Evolutionary conservation across 2,329 filamentous ascomycete genomes (phyloP), one percentile per base, ranked within the genome.

Genomic region (Phaeosphaeria sp.): DNA sequence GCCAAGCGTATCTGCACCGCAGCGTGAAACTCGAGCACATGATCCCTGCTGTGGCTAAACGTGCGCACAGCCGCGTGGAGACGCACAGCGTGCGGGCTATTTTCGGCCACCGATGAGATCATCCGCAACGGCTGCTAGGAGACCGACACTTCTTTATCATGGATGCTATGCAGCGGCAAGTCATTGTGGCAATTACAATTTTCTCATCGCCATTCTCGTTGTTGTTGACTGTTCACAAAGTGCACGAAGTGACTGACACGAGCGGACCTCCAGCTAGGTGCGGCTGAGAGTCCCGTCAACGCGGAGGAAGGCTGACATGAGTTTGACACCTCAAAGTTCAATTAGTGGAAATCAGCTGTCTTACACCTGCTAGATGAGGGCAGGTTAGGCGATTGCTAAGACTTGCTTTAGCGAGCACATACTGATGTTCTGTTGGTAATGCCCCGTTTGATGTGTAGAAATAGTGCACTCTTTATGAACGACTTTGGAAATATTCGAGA

Each of bases 41-140:
- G 25, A 59, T 55, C 56, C 56, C 55, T 63, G 60, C 30, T 52
- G 50, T 52, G 42, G 50, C 50, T 52, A 52, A 52, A 55, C 56
- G 56, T 57, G 60, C 54, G 47, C 30, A 48, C 49, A 56, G 49
- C 51, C 55, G 50, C 55, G 30, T 46, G 48, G 53, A 50, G 54
- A 57, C 47, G 59, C 54, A 39, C 56, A 58, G 53, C 48, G 7
- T 20, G 53, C 48, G 13, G n/a, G 39, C 60, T 57, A 60, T 57
- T 63, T 63, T 25, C 24, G 22, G 52, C 33, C 55, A 39, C n/a
- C 56, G 43, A 57, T 57, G 43, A 57, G 43, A 56, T 44, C 53
- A 49, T 47, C 56, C 30, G 39, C 50, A 46, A 53, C 53, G 50
- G 36, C 43, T 52, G 21, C 43, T 43, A 51, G 44, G 25, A 36